Conservation (phyloP, 768 basidiomycete species). For the Russula emetica region DNA sequence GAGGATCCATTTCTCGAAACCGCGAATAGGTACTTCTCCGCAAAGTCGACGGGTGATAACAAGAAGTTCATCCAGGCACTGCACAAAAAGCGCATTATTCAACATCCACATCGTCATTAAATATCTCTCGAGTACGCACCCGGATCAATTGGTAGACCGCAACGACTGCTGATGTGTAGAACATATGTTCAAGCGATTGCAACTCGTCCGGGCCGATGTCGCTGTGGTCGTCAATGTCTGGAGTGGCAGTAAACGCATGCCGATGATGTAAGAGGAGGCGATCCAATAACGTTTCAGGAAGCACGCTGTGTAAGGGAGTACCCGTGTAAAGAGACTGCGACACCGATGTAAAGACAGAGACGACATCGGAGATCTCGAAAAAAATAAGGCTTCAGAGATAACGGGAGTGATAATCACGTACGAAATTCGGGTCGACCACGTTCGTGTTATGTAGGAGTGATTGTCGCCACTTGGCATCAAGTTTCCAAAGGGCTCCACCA, state of each 20-base stretch:
- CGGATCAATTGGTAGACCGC: conserved; percentile 19
- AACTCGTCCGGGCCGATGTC: conserved; percentile 16
- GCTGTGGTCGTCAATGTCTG: background rate
- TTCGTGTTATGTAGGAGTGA: conserved; percentile 42
- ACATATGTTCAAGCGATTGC: conserved; percentile 23
- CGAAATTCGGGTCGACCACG: conserved; percentile 54
- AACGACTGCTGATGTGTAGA: conserved; percentile 23
- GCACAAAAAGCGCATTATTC: background rate
- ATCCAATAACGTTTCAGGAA: conserved; percentile 25
- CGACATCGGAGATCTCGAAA: conserved; percentile 41
- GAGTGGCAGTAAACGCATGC: background rate
- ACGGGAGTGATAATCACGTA: conserved; percentile 28
- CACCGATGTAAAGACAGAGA: conserved; percentile 35
- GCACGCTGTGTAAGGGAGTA: conserved; percentile 25
- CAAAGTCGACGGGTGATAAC: conserved; percentile 20
- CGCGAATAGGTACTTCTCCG: conserved; percentile 21
- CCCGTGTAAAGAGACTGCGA: conserved; percentile 26
- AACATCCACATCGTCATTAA: background rate
- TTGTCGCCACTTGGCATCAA: conserved; percentile 42
- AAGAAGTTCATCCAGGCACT: conserved; percentile 25
- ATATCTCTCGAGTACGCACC: conserved; percentile 6
- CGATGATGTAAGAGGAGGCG: conserved; percentile 20
- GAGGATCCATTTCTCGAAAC: conserved; percentile 18
- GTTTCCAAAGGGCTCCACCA: conserved; percentile 41
- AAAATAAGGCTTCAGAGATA: conserved; percentile 3